Conservation (phyloP, 2,329 filamentous ascomycete genomes). For the Daldinia sp. region DNA sequence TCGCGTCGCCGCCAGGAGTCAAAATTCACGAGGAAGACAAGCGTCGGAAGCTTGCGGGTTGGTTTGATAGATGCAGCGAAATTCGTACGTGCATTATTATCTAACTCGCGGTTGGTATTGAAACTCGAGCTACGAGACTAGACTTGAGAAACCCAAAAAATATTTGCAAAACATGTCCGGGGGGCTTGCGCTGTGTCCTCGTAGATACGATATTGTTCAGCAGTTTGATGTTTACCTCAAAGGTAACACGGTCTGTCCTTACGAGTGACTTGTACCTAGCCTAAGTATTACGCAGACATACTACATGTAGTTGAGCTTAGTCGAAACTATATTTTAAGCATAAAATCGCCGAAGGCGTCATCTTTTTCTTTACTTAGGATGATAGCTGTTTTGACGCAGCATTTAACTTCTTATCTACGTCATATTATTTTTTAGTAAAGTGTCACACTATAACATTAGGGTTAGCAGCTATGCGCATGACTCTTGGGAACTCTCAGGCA, state of each 20-base stretch:
- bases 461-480: not conserved
- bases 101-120: not conserved
- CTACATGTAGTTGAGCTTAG: not conserved
- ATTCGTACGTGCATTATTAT: not conserved
- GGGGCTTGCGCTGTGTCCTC: not conserved
- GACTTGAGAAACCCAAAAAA: too few species aligned
- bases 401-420: not conserved
- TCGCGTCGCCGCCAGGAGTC: slow-evolving; percentile 6
- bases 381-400: not conserved
- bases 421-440: not conserved
- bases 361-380: not conserved
- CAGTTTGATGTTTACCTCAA: not conserved
- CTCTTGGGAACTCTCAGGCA: not conserved
- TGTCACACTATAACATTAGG: not conserved
- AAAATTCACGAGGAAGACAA: slow-evolving; percentile 14
- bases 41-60: slow-evolving; percentile 4
- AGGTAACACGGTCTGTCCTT: not conserved
- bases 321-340: not conserved
- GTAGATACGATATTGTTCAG: not conserved
- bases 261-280: not conserved
- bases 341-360: not conserved
- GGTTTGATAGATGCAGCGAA: slow-evolving; percentile 12
- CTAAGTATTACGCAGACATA: not conserved
- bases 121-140: not conserved
- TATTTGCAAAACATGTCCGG: not conserved